Percentiles rank a stretch among this genome's conserved stretches.
phyloP scores from a whole-genome alignment of 352 stramenopile genomes.

The Phytophthora fragariaefolia region DNA sequence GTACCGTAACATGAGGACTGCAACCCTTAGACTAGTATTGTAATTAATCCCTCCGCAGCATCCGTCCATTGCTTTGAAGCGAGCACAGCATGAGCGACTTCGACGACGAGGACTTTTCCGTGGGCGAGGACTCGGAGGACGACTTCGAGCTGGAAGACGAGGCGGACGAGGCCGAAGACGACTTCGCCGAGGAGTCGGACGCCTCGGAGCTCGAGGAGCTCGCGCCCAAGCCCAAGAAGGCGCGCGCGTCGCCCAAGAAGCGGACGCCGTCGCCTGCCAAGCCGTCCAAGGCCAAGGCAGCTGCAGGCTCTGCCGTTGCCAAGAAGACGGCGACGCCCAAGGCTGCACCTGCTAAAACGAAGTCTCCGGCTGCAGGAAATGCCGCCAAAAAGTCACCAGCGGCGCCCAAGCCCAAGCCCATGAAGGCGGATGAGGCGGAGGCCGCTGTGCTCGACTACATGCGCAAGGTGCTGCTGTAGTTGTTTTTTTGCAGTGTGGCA shows the following conservation, averaged over 20 bases:
- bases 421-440: conserved; percentile 56
- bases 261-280: conserved; percentile 9
- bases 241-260: conserved; percentile 31
- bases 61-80: neutral
- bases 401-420: conserved; percentile 30
- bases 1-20: too few relatives aligned
- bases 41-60: neutral
- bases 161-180: conserved; percentile 35
- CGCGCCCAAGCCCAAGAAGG: conserved; percentile 31
- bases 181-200: conserved; percentile 32
- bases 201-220: conserved; percentile 57
- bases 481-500: neutral
- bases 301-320: neutral
- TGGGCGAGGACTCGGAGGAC: conserved; percentile 54
- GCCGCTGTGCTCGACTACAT: conserved; percentile 75
- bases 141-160: conserved; percentile 44
- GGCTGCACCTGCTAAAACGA: conserved; percentile 4
- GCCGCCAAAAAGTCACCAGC: conserved; percentile 23
- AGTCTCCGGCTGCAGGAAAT: conserved; percentile 13
- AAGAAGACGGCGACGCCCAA: conserved; percentile 22
- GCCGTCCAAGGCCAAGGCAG: neutral
- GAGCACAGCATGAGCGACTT: conserved; percentile 32
- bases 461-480: conserved; percentile 50
- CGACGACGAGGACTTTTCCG: conserved; percentile 70
- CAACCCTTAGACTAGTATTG: too few relatives aligned